These are phyloP conservation scores for Lipomyces spencermartinsiae DNA, from an alignment of 805 yeast species.

Conservation along the genomic window DNA sequence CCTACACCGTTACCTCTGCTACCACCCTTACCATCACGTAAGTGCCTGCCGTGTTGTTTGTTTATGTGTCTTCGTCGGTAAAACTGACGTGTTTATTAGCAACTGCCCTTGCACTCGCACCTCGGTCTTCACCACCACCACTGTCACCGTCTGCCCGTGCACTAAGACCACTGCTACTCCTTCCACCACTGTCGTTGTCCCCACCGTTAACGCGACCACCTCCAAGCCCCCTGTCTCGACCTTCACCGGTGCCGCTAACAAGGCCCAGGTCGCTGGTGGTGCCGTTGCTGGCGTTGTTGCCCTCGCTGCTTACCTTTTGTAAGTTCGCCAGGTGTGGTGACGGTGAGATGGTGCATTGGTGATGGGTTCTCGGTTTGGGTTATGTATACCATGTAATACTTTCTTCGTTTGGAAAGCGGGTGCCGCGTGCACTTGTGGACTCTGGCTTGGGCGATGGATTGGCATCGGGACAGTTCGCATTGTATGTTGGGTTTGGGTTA, in stretches of 20 bases:
- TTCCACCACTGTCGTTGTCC: constrained; percentile 35
- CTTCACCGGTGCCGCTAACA: constrained; percentile 42
- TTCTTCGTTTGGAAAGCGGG: background rate
- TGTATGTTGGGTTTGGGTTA: background rate
- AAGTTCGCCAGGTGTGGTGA: constrained; percentile 18
- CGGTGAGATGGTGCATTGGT: background rate
- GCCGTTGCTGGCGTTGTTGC: constrained; percentile 62
- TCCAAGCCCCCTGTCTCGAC: constrained; percentile 38
- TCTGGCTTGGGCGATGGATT: background rate
- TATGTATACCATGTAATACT: constrained; percentile 2
- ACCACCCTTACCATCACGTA: constrained; percentile 80
- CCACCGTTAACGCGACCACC: constrained; percentile 37
- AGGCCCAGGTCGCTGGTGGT: constrained; percentile 45
- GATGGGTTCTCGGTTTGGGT: background rate
- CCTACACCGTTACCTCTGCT: constrained; percentile 77
- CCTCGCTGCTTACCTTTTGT: constrained; percentile 41
- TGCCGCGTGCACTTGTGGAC: background rate
- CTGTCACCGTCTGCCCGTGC: constrained; percentile 46
- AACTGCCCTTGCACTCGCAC: constrained; percentile 84
- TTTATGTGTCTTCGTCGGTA: background rate
- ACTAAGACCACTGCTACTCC: constrained; percentile 39
- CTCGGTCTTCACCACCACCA: constrained; percentile 42
- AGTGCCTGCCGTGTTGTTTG: constrained; percentile 5
- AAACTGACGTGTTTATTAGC: constrained; percentile 21
- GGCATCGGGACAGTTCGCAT: background rate